Base-by-base conservation (phyloP, 2,329 filamentous ascomycete genomes). In the Hymenoscyphus linearis region DNA sequence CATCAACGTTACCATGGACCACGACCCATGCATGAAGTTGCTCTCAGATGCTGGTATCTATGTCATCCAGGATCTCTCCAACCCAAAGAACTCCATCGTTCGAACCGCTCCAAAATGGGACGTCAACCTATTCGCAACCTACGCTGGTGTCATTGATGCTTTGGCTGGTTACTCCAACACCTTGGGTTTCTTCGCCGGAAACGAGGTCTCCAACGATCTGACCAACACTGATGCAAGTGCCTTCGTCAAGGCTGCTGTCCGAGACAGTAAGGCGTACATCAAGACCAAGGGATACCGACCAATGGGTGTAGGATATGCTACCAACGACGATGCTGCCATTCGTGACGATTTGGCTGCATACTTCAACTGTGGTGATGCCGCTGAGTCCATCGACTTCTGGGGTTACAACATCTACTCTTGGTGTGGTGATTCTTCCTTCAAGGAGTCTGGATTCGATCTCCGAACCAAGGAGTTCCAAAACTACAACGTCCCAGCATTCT, bases 371-470 rank as follows among this genome's bases (percentile, higher is more conserved):
- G 90, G 93, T 63, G 76, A 85, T 64, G 74, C 80, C 36, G 78
- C 80, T 9, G 77, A 78, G 72, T 76, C 89, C 64, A 96, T 98
- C 67, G 95, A 99, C 78, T 98, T 96, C 82, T 99, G 93, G 90
- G 95, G 95, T 62, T 98, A 98, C 88, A 99, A 99, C 83, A 96
- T 98, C 79, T 99, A 99, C 84, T 96, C 93, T 58, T 99, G 95
- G 95, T 99, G 95, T 75, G 95, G 93, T 69, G 76, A 93, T 69
- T 96, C 90, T 72, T 85, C 80, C 71, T 95, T 89, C 79, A 73
- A 80, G 37, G 73, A 81, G 62, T 97, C 95, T 3, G 91, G 91
- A 59, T 99, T 93, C 78, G 81, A 88, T 66, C 82, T 86, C 60
- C 89, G 93, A 75, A 92, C 92, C 69, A 76, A 90, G 67, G 93